Evolutionary conservation across 345 rosid species (phyloP), one percentile per base, ranked within the genome.

Genomic region (Triadica sebifera): DNA sequence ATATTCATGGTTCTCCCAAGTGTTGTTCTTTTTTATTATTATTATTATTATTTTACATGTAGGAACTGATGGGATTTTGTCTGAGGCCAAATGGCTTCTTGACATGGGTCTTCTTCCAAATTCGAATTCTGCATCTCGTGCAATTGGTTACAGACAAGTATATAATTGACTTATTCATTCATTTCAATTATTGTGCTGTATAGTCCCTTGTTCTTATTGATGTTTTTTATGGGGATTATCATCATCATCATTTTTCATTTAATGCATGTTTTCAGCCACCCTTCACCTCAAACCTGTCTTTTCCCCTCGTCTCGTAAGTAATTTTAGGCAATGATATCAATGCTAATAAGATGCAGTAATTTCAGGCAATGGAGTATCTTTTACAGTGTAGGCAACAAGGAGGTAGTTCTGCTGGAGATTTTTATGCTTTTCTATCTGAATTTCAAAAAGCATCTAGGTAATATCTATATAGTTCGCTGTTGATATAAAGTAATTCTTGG

Each of bases 381-480:
- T 70, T 87, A 13, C 76, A 84, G 46, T 92, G 96, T 74, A 84
- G 86, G 62, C 80, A 81, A 65, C 80, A 82, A 50, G 89, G 83
- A 17, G 93, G 97, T 51, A 79, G 87, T 80, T 90, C 95, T 72
- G 80, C 86, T 7, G 69, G 86, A 67, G 97, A 94, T 13, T 90
- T 94, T 80, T 74, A 68, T 71, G 67, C 83, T 17, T 91, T 92
- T 84, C 81, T 94, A 72, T 84, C 92, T 12, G 87, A 83, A 68
- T 94, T 94, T 89, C 97, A 94, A 86, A 88, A 86, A 77, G 89
- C 84, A 20, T 94, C 97, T 37, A 87, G 98, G 98, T 94, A 85
- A 69, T 59, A 24, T 15, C 15, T 69, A 68, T 75, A 68, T 56
- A n/a, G 47, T 68, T 53, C 15, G n/a, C 51, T 17, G 8, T 60